Evolutionary conservation across 495 filamentous ascomycete species (phyloP).

Genomic region (Daldinia loculata): DNA sequence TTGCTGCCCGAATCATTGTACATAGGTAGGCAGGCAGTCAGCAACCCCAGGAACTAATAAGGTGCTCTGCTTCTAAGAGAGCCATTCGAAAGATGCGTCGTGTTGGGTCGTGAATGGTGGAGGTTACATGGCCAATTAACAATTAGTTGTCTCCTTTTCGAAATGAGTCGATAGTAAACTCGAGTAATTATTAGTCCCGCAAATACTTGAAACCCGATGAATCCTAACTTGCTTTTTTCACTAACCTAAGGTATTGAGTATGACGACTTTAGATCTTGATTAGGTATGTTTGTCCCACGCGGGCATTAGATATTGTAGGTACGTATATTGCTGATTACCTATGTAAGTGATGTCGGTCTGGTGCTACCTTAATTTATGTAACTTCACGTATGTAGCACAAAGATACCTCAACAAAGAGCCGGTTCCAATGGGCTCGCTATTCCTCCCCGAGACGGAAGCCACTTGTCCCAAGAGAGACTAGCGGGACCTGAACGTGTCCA

Average conservation of each 20-base stretch:
- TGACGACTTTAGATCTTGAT: background rate
- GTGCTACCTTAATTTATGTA: background rate
- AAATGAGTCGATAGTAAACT: background rate
- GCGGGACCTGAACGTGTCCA: constrained; percentile 38
- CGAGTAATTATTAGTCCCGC: background rate
- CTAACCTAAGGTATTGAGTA: background rate
- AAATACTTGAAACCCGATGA: background rate
- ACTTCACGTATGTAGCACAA: background rate
- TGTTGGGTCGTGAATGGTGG: constrained; percentile 33
- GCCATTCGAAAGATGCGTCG: constrained; percentile 14
- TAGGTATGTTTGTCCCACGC: background rate
- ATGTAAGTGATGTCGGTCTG: background rate
- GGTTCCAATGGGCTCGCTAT: background rate
- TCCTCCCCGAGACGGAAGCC: background rate
- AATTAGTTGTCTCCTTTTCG: background rate
- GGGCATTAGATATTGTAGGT: background rate
- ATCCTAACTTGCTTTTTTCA: background rate
- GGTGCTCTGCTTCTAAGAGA: constrained; percentile 14
- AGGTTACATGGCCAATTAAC: background rate
- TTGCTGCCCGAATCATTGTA: constrained; percentile 34
- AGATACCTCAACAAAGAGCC: background rate
- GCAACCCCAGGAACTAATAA: constrained; percentile 29
- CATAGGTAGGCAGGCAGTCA: constrained; percentile 28
- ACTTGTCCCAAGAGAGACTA: constrained; percentile 29
- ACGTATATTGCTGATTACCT: background rate